Evolutionary conservation across 805 yeast genomes (phyloP).

Genomic region (Ogataea nitratoaversa): DNA sequence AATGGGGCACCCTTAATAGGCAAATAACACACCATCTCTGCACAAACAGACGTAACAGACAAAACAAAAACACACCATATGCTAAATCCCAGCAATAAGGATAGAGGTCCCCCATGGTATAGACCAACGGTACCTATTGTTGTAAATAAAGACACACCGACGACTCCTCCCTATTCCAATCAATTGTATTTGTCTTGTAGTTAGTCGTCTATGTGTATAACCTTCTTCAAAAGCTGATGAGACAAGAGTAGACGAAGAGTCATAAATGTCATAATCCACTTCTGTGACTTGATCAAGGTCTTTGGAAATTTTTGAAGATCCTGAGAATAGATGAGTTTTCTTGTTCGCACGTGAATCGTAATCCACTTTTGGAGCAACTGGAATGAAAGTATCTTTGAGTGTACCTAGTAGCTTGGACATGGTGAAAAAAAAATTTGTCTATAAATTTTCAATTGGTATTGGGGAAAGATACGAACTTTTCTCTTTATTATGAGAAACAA

Average conservation of each 20-base stretch:
- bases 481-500: too few species aligned
- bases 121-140: slow-evolving; percentile 39
- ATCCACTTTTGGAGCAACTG: slow-evolving; percentile 4
- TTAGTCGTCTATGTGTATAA: slow-evolving; percentile 25
- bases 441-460: too few species aligned
- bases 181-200: slow-evolving; percentile 38
- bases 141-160: slow-evolving; percentile 36
- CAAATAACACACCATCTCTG: slow-evolving; percentile 42
- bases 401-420: slow-evolving; percentile 1
- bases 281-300: background rate
- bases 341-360: background rate
- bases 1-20: slow-evolving; percentile 43
- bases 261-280: background rate
- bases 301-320: background rate
- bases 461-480: too few species aligned
- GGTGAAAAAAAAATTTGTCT: slow-evolving; percentile 6
- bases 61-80: slow-evolving; percentile 42
- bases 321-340: background rate
- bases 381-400: slow-evolving; percentile 6
- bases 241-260: background rate
- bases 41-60: slow-evolving; percentile 37
- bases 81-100: slow-evolving; percentile 34
- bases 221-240: slow-evolving; percentile 1
- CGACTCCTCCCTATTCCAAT: slow-evolving; percentile 37
- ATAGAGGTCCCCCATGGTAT: slow-evolving; percentile 39